Evolutionary conservation across 495 filamentous ascomycete species (phyloP).

Genomic region (Pyronema domesticum): DNA sequence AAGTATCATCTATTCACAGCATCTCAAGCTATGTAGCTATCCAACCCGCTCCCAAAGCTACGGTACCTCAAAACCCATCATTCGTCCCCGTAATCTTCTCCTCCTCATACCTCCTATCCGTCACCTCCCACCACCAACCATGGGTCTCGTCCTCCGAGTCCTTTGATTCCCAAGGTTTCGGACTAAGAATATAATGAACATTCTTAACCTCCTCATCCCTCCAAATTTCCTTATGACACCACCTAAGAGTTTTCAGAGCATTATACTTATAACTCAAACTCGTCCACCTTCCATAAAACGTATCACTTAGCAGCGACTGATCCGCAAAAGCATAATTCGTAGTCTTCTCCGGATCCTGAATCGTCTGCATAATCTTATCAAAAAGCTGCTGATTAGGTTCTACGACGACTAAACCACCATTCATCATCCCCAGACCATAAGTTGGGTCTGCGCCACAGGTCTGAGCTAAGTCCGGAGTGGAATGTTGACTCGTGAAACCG

Average conservation of each 20-base stretch:
- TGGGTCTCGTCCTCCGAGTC: slow-evolving; percentile 36
- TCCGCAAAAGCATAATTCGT: slow-evolving; percentile 54
- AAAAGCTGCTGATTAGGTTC: slow-evolving; percentile 41
- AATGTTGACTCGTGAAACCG: slow-evolving; percentile 54
- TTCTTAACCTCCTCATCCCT: slow-evolving; percentile 58
- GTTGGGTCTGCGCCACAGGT: slow-evolving; percentile 31
- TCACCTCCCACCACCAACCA: slow-evolving; percentile 48
- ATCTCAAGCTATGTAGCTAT: background rate
- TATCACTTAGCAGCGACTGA: slow-evolving; percentile 49
- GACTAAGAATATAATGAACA: slow-evolving; percentile 60
- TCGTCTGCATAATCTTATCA: slow-evolving; percentile 34
- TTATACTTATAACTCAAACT: slow-evolving; percentile 65
- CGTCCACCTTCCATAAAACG: slow-evolving; percentile 53
- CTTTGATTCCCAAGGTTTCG: slow-evolving; percentile 65
- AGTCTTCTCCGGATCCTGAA: slow-evolving; percentile 30
- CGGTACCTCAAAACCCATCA: slow-evolving; percentile 23
- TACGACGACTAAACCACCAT: slow-evolving; percentile 59
- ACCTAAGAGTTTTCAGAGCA: slow-evolving; percentile 59
- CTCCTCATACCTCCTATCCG: slow-evolving; percentile 33
- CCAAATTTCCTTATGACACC: slow-evolving; percentile 61
- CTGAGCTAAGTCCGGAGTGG: slow-evolving; percentile 39
- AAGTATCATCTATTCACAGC: background rate
- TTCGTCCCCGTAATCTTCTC: slow-evolving; percentile 32
- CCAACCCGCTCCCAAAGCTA: background rate
- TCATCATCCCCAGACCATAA: slow-evolving; percentile 43